Evolutionary conservation across 176 grass and related monocot genomes (phyloP).

Genomic region (Phragmites australis): DNA sequence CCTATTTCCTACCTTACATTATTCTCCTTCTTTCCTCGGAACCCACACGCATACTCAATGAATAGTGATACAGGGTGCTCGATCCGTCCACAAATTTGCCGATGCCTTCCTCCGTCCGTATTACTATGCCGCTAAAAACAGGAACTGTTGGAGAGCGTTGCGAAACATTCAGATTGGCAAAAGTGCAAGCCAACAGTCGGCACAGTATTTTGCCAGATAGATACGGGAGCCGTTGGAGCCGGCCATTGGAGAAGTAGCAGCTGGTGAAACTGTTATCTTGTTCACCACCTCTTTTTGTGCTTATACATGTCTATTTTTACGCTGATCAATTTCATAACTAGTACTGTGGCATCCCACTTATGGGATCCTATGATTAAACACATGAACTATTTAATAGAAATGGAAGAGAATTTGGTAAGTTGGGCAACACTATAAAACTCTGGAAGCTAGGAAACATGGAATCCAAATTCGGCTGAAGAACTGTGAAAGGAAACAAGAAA

Average conservation of each 20-base stretch:
- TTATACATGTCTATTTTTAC: slow-evolving; percentile 12
- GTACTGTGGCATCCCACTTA: slow-evolving; percentile 14
- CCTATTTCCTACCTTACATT: too few relatives aligned
- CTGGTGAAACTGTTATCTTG: background rate
- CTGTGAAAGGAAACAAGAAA: slow-evolving; percentile 45
- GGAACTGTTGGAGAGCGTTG: too few relatives aligned
- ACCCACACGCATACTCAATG: too few relatives aligned
- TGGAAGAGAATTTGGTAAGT: slow-evolving; percentile 39
- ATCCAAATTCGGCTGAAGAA: slow-evolving; percentile 33
- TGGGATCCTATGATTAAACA: slow-evolving; percentile 30
- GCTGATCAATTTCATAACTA: background rate
- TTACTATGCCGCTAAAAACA: too few relatives aligned
- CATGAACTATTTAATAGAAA: slow-evolving; percentile 21
- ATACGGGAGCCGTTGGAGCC: too few relatives aligned
- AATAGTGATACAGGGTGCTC: too few relatives aligned
- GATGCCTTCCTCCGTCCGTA: too few relatives aligned
- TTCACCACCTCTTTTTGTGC: background rate
- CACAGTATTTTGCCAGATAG: too few relatives aligned
- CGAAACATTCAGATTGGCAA: too few relatives aligned
- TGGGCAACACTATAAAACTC: slow-evolving; percentile 16
- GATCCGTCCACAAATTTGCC: too few relatives aligned
- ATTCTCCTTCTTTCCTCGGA: too few relatives aligned
- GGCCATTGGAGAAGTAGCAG: background rate
- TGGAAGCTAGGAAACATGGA: slow-evolving; percentile 38
- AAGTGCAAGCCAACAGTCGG: too few relatives aligned